These are phyloP conservation scores for Candida insectalens DNA, from an alignment of 805 yeast genomes.

Conservation along the genomic window DNA sequence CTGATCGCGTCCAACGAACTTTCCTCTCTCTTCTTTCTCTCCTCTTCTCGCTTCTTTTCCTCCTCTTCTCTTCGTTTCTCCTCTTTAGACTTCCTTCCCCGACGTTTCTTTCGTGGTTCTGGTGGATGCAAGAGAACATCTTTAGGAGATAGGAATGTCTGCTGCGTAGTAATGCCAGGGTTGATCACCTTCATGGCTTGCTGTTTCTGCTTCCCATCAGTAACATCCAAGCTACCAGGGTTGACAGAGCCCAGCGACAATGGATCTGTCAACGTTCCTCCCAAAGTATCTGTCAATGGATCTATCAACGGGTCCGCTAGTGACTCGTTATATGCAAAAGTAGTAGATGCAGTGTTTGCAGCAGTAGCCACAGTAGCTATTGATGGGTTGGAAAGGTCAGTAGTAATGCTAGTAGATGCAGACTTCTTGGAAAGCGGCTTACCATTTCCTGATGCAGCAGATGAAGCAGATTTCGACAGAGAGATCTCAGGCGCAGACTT, in stretches of 20 bases:
- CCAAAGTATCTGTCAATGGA: no score
- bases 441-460: neutral
- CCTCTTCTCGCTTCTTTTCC: neutral
- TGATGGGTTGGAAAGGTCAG: no score
- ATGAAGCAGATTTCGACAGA: neutral
- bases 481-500: neutral
- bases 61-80: no score
- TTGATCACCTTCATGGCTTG: constrained; percentile 5
- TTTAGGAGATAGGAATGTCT: constrained; percentile 14
- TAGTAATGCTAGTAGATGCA: constrained; percentile 23
- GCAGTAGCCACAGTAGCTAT: constrained; percentile 10
- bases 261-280: no score
- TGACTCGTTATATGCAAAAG: no score
- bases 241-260: no score
- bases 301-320: no score
- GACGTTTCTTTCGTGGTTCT: neutral
- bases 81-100: neutral
- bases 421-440: constrained; percentile 2
- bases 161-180: no score
- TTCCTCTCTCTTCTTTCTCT: neutral
- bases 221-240: no score
- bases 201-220: neutral
- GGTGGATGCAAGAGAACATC: constrained; percentile 16
- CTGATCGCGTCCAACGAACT: no score
- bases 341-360: constrained; percentile 2